Conservation (phyloP, 805 yeast species). For the Saccharomycopsis sp. region DNA sequence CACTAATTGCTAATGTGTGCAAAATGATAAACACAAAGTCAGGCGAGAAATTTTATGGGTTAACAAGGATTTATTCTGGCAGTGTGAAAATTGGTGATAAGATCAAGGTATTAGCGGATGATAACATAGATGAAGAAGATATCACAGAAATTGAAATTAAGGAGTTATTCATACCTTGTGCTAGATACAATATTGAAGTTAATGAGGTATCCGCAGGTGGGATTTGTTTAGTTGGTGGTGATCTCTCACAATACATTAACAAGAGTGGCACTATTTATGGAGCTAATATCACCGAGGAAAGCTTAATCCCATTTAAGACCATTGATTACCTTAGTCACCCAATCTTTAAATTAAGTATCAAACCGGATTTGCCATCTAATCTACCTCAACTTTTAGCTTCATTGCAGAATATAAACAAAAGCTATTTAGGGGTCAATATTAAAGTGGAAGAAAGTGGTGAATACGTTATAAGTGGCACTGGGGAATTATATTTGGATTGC, state of each 20-base stretch:
- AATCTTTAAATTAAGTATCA: conserved; percentile 74
- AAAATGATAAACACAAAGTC: conserved; percentile 53
- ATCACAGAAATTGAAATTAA: conserved; percentile 31
- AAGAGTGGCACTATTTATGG: conserved; percentile 54
- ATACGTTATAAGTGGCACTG: conserved; percentile 70
- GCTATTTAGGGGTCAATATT: conserved; percentile 61
- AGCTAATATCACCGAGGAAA: conserved; percentile 22
- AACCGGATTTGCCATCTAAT: conserved; percentile 74
- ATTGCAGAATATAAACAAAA: conserved; percentile 49
- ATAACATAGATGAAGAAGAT: conserved; percentile 48
- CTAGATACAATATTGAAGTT: conserved; percentile 58
- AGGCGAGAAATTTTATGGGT: conserved; percentile 45
- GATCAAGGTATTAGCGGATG: conserved; percentile 53
- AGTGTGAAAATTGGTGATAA: conserved; percentile 38
- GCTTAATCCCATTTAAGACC: conserved; percentile 32
- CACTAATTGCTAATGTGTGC: conserved; percentile 45
- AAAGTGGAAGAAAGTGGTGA: conserved; percentile 87
- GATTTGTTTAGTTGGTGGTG: conserved; percentile 60
- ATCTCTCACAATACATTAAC: conserved; percentile 42
- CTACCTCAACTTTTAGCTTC: conserved; percentile 68
- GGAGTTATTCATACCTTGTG: conserved; percentile 51
- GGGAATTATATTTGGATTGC: conserved; percentile 85
- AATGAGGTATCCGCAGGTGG: conserved; percentile 54
- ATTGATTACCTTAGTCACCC: conserved; percentile 44
- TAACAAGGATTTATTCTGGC: conserved; percentile 62